Percentiles rank a stretch among this genome's conserved stretches.
Conservation (phyloP, 1,284 basidiomycete species). For the Ustilago xerochloae region DNA sequence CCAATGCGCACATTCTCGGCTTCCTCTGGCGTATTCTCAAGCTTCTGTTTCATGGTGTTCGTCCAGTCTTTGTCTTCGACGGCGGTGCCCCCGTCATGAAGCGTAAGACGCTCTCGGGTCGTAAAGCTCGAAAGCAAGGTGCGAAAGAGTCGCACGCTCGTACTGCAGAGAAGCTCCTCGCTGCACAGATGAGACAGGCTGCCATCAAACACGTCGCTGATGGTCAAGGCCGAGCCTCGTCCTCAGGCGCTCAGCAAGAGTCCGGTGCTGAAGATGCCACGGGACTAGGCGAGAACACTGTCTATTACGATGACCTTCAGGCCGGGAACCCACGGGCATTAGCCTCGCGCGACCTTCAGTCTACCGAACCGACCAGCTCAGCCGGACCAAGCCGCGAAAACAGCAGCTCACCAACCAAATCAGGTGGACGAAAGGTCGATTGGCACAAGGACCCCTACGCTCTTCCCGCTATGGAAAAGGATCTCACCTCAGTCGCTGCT, state of each 20-base stretch:
- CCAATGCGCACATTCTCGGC: conserved; percentile 94
- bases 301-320: conserved; percentile 57
- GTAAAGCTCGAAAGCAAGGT: conserved; percentile 75
- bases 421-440: conserved; percentile 43
- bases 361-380: conserved; percentile 14
- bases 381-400: conserved; percentile 22
- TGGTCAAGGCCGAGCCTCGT: conserved; percentile 9
- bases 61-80: conserved; percentile 88
- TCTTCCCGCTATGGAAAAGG: conserved; percentile 60
- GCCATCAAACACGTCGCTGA: conserved; percentile 78
- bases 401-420: conserved; percentile 70
- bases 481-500: conserved; percentile 42
- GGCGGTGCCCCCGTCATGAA: conserved; percentile 72
- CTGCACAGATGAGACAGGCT: conserved; percentile 90
- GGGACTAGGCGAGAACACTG: conserved; percentile 70
- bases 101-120: conserved; percentile 67
- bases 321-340: conserved; percentile 22
- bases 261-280: neutral
- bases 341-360: conserved; percentile 77
- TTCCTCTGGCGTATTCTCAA: conserved; percentile 86
- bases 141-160: conserved; percentile 65
- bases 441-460: conserved; percentile 66
- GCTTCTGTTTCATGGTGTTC: conserved; percentile 87
- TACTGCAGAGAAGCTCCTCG: conserved; percentile 83
- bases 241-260: conserved; percentile 6